Base-by-base conservation (phyloP, 495 filamentous ascomycete genomes). In the Penicillium riverlandense region DNA sequence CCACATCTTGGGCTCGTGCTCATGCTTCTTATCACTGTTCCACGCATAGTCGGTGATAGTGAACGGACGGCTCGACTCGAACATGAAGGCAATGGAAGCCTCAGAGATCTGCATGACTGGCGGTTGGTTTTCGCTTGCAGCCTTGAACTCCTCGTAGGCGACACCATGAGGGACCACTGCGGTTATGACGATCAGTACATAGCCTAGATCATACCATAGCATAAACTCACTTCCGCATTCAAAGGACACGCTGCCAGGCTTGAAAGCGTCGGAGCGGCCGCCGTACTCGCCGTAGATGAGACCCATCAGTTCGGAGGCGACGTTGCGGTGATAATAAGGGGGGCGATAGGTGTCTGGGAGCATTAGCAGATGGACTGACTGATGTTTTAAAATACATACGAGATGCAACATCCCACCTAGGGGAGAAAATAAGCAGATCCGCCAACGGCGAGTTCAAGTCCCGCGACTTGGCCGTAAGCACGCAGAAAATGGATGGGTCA, bases 61-160 rank as follows among this genome's bases (percentile, higher is more conserved):
- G 49, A 75, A 77, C 2, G 67, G 66, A 8, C 71, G 56, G 14
- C 59, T 62, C 34, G 67, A 75, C 59, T 82, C 78, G 44, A 80
- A 78, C 75, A 90, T 90, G 49, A 74, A 71, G 6, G 73, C 74
- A 13, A 79, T 63, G 1, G 69, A 66, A 1, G 65, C 72, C 45
- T 71, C 46, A 7, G 67, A 72, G 48, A 76, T 76, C 14, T 64
- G 63, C 67, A 66, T 71, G 27, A 59, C 66, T 0, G 71, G 71
- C 3, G 68, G 70, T 4, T 48, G 35, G 14, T 49, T 48, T 8
- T 66, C 66, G 29, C 80, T 76, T 8, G 77, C 78, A 4, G 74
- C 75, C 31, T 81, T 80, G 44, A 80, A 84, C 62, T 84, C 77
- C 37, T 82, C 79, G 28, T 81, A 82, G 11, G 72, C 79, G 11